Base-by-base conservation (phyloP, 2,329 filamentous ascomycete species). In the Alternaria novae-zelandiae region DNA sequence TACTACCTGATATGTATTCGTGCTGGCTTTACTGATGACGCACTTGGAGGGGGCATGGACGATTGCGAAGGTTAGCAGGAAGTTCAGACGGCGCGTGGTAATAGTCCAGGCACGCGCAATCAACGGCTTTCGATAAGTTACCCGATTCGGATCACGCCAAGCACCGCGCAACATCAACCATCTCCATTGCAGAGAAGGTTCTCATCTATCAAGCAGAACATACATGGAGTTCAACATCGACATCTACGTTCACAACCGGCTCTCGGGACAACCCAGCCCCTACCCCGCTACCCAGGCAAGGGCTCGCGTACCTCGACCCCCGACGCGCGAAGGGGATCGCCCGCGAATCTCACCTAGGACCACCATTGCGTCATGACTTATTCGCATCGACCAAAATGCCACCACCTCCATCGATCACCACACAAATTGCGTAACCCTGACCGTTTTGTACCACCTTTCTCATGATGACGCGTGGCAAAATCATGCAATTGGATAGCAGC, bases 291-390 rank as follows among this genome's bases (percentile, higher is more conserved):
- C 32, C 32, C n/a, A 36, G 15, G 32, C 3, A 36, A 36, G 20
- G 56, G 28, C 54, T 49, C 49, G 64, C 49, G 28, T 43, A 61
- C 47, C 43, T 57, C n/a, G 46, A 43, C 12, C 30, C 46, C 32
- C 46, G 49, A 53, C 49, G 20, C 49, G 49, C 49, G 49, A 53
- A 36, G 28, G 28, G 46, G 62, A 63, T 65, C 50, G 56, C 60
- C 60, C 58, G 30, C 25, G 21, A 23, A 55, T 59, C 50, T 45
- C 50, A 63, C 26, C 32, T 32, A 15, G n/a, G 49, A 54, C 62
- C 53, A 58, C 50, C 53, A 74, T 73, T 60, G 62, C 72, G 72
- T 75, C 72, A 75, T 74, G 70, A 74, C 71, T 74, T 65, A 62
- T 56, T 44, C 54, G 30, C 54, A 63, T 56, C 65, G 62, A 68